Evolutionary conservation across 108 stramenopile species (phyloP).

Genomic region (Nitzschia putrida): DNA sequence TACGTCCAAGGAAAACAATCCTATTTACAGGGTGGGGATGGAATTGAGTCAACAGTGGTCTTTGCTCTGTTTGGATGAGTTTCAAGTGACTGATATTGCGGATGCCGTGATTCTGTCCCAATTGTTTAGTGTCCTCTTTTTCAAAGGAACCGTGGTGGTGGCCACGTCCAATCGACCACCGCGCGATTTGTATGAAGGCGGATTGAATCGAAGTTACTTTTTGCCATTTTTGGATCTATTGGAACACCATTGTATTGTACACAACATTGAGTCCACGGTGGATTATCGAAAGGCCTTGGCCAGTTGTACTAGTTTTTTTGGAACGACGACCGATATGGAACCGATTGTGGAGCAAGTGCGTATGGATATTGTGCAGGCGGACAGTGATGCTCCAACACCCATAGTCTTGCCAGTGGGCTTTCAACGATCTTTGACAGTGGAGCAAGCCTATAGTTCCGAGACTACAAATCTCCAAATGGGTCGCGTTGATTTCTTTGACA

Average conservation of each 20-base stretch:
- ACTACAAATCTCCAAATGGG: slow-evolving; percentile 29
- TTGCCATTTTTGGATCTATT: slow-evolving; percentile 89
- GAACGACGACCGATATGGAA: slow-evolving; percentile 3
- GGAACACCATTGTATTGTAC: slow-evolving; percentile 75
- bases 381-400: slow-evolving; percentile 8
- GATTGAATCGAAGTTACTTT: slow-evolving; percentile 94
- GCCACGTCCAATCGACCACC: slow-evolving; percentile 97
- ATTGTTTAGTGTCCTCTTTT: slow-evolving; percentile 73
- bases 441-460: slow-evolving; percentile 25
- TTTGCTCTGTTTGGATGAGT: slow-evolving; percentile 98
- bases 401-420: slow-evolving; percentile 47
- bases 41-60: slow-evolving; percentile 59
- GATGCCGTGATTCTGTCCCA: slow-evolving; percentile 89
- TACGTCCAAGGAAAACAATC: slow-evolving; percentile 57
- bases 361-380: slow-evolving; percentile 1
- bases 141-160: slow-evolving; percentile 79
- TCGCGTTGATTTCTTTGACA: slow-evolving; percentile 86
- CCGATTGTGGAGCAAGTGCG: slow-evolving; percentile 2
- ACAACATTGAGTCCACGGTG: slow-evolving; percentile 53
- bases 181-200: slow-evolving; percentile 91
- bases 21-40: slow-evolving; percentile 64
- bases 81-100: slow-evolving; percentile 98
- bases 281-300: slow-evolving; percentile 58
- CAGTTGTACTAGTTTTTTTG: slow-evolving; percentile 31
- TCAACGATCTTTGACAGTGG: slow-evolving; percentile 42